Base-by-base conservation (phyloP, 2,329 filamentous ascomycete species). In the Aureobasidium sp. region DNA sequence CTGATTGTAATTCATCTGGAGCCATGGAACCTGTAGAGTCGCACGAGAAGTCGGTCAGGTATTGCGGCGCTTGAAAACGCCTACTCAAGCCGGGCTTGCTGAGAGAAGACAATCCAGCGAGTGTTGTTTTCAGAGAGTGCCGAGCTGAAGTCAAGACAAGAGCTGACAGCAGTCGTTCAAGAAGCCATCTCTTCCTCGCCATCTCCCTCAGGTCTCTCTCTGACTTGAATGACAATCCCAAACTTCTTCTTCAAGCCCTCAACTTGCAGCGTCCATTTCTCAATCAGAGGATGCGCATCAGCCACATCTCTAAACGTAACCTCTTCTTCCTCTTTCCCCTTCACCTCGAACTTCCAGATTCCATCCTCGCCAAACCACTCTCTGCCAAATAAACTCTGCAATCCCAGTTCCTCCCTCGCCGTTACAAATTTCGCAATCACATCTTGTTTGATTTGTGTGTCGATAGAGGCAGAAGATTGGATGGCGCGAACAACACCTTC, bases 321-420 rank as follows among this genome's bases (percentile, higher is more conserved):
- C 0, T 70, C 75, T 8, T 68, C 71, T 5, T 71, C 73, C 10
- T 71, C 73, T n/a, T n/a, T 20, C 13, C 70, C 70, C 23, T 47
- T 1, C 2, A 75, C 75, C 20, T 74, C 70, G 34, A 89, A 93
- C 68, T 76, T 85, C 87, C 88, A 91, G 42, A 86, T 83, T 0
- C 89, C 89, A 69, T 90, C 87, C 12, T 81, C 75, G 3, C 82
- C 82, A 79, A 89, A 90, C 73, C 82, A 91, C n/a, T 84, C 78
- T 23, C 76, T 70, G 1, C 79, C 82, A 72, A 93, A 90, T 32
- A 95, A 76, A 48, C 76, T 78, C 68, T 82, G 78, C 15, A 87
- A 81, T 60, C 74, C 73, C 57, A 75, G 65, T 51, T 73, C 71
- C 41, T 79, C 74, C 1, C 69, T 70, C 1, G 83, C 70, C 29